These are phyloP conservation scores for Aspergillus carbonarius DNA, from an alignment of 2,329 filamentous ascomycete species.

Conservation along the genomic window DNA sequence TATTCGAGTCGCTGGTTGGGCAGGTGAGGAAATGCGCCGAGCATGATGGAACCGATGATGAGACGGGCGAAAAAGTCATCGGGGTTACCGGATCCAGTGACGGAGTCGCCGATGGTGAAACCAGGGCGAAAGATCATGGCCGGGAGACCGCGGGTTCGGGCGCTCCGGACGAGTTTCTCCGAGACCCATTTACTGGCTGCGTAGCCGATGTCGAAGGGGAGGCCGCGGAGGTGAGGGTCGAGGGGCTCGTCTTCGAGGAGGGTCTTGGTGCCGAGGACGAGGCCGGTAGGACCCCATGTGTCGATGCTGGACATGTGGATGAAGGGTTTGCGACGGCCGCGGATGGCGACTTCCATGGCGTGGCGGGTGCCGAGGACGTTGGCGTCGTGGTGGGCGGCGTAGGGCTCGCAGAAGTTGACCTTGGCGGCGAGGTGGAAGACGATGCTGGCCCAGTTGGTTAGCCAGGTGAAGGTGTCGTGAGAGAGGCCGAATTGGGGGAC, in stretches of 20 bases:
- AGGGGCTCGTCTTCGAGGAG: slow-evolving; percentile 16
- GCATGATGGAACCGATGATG: slow-evolving; percentile 75
- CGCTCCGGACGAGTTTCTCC: slow-evolving; percentile 67
- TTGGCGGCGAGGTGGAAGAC: slow-evolving; percentile 73
- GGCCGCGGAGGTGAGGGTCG: slow-evolving; percentile 3
- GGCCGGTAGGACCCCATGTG: slow-evolving; percentile 12
- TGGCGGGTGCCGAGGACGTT: slow-evolving; percentile 76
- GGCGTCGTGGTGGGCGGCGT: slow-evolving; percentile 62
- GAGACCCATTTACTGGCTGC: slow-evolving; percentile 80
- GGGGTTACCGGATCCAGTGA: slow-evolving; percentile 61
- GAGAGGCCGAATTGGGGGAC: slow-evolving; percentile 67
- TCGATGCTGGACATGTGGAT: slow-evolving; percentile 20
- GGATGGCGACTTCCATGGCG: slow-evolving; percentile 65
- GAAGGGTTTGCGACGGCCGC: slow-evolving; percentile 17
- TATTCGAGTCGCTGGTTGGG: slow-evolving; percentile 16
- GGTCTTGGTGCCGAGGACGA: slow-evolving; percentile 2
- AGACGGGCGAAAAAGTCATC: slow-evolving; percentile 83
- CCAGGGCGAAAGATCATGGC: slow-evolving; percentile 73
- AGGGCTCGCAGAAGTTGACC: slow-evolving; percentile 71
- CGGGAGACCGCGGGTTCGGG: slow-evolving; percentile 67
- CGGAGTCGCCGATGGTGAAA: slow-evolving; percentile 70
- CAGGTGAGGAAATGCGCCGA: slow-evolving; percentile 41
- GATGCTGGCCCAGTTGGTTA: slow-evolving; percentile 64
- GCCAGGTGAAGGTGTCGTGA: slow-evolving; percentile 57
- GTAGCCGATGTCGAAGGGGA: slow-evolving; percentile 68